phyloP scores from a whole-genome alignment of 2,329 filamentous ascomycete genomes.

The Monosporascus sp. region DNA sequence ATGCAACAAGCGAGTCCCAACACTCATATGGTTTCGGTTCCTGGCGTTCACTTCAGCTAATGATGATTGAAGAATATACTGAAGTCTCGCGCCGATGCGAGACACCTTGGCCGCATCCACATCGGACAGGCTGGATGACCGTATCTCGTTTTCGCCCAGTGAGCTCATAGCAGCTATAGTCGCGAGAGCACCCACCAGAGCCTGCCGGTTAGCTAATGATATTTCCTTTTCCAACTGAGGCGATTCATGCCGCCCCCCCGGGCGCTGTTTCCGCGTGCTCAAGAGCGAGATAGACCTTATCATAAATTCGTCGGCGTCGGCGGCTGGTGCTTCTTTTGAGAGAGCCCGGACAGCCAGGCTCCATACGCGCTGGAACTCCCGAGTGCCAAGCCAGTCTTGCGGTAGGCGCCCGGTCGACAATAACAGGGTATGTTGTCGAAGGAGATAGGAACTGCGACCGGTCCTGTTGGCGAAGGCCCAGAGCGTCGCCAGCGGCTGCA shows the following conservation, averaged over 20 bases:
- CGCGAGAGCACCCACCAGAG: constrained; percentile 36
- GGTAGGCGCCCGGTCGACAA: constrained; percentile 32
- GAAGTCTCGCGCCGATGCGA: constrained; percentile 18
- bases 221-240: constrained; percentile 15
- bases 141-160: constrained; percentile 19
- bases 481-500: constrained; percentile 29
- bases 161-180: constrained; percentile 30
- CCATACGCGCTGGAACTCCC: constrained; percentile 37
- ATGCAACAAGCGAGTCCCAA: constrained; percentile 15
- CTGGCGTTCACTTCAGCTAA: constrained; percentile 15
- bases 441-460: constrained; percentile 27
- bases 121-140: constrained; percentile 6
- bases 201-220: constrained; percentile 25
- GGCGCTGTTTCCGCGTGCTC: constrained; percentile 15
- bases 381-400: constrained; percentile 39
- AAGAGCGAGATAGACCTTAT: constrained; percentile 28
- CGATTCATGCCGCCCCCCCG: constrained; percentile 4
- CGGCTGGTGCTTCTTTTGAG: constrained; percentile 23
- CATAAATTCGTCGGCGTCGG: constrained; percentile 33
- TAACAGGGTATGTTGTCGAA: constrained; percentile 32
- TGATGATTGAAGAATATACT: constrained; percentile 25
- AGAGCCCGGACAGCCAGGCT: constrained; percentile 30
- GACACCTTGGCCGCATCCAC: constrained; percentile 12
- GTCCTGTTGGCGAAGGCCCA: constrained; percentile 28
- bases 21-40: constrained; percentile 7